Percentiles rank a stretch among this genome's conserved stretches.
phyloP scores from a whole-genome alignment of 345 rosid genomes.

The Boechera stricta region DNA sequence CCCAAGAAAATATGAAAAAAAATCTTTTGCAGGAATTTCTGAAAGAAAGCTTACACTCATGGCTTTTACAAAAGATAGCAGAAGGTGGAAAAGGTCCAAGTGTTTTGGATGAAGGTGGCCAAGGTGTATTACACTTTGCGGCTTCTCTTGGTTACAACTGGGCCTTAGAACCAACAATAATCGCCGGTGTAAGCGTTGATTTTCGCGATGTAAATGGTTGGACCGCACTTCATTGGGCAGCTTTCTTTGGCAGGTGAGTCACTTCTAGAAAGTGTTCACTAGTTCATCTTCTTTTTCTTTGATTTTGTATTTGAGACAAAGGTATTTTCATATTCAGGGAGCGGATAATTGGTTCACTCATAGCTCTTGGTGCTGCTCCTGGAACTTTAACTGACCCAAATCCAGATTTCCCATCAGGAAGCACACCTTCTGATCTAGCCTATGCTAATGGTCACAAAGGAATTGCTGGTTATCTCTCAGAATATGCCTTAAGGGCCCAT shows the following conservation, averaged over 20 bases:
- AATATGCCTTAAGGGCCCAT: constrained; percentile 64
- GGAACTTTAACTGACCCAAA: constrained; percentile 85
- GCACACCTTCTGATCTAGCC: constrained; percentile 88
- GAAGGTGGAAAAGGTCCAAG: constrained; percentile 93
- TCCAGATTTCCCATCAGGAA: constrained; percentile 64
- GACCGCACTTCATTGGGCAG: constrained; percentile 99
- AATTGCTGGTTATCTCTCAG: constrained; percentile 93
- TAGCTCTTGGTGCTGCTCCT: constrained; percentile 80
- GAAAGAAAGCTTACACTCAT: constrained; percentile 73
- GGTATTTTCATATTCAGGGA: constrained; percentile 58
- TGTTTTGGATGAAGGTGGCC: constrained; percentile 84
- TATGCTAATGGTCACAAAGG: constrained; percentile 89
- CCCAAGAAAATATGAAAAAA: constrained; percentile 55
- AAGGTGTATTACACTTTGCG: constrained; percentile 91
- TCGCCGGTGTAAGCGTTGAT: constrained; percentile 86
- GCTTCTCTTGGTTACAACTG: constrained; percentile 97
- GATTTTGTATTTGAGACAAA: constrained; percentile 2
- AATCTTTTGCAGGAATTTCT: constrained; percentile 67
- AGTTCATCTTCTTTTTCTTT: constrained; percentile 21
- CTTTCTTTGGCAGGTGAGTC: constrained; percentile 84
- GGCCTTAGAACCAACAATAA: constrained; percentile 83
- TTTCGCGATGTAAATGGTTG: constrained; percentile 94
- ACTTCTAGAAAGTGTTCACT: constrained; percentile 7
- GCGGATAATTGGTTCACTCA: constrained; percentile 73
- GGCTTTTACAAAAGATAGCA: constrained; percentile 79